Evolutionary conservation across 257 asterid genomes (phyloP), one percentile per base, ranked within the genome.

Genomic region (Solanum bulbocastanum): DNA sequence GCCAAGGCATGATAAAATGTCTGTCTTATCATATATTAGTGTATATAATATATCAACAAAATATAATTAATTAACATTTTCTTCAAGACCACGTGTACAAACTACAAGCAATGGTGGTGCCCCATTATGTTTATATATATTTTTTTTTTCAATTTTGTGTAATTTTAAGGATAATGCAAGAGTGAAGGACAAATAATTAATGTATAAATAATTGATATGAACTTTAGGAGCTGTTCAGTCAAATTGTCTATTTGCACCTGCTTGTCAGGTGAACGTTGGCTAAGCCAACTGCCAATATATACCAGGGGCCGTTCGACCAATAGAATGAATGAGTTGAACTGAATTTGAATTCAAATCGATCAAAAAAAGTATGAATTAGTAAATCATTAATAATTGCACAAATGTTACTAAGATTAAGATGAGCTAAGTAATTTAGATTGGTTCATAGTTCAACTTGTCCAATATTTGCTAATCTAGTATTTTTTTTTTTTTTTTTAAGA

Each of bases 1-100:
- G 89, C 87, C 83, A 66, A 33, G 32, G 73, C 89, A 87, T 87
- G 89, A 87, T 87, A 52, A 33, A 83, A 22, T 37, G 68, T 87
- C 78, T 74, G 78, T 78, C 36, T 78, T 42, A 32, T 68, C 13
- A 14, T 66, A 44, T 33, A 66, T 87, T 62, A 66, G 30, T 60
- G 69, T 23, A 60, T 60, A 60, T 4, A 44, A 6, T 66, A 5
- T 65, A 18, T 42, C 46, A 42, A 10, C 46, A 42, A 42, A 42
- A 42, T 42, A 42, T 42, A 68, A 68, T 68, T 27, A 44, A 72
- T 39, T 79, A 44, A 7, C 66, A 25, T 46, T 79, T 79, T 42
- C 15, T 42, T 42, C 66, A 44, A 20, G 66, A 42, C 25, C 84
- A 79, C 5, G 66, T 79, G 84, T 79, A 44, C 62, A 78, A 25